Evolutionary conservation across 495 filamentous ascomycete genomes (phyloP).

Genomic region (Umbilicaria muhlenbergii): DNA sequence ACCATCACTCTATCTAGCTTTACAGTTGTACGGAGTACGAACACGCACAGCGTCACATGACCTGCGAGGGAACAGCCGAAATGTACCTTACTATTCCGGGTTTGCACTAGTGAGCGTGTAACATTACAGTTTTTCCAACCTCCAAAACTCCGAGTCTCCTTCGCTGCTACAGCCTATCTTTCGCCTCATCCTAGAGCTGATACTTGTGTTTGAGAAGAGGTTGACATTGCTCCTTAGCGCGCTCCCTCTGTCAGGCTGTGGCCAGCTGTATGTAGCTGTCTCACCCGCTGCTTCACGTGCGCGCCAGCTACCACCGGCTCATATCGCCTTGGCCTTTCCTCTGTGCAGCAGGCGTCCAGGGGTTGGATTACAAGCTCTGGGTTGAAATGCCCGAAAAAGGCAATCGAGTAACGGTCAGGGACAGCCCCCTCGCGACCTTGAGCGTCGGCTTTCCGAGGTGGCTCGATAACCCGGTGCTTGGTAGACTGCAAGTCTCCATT

Average conservation of each 20-base stretch:
- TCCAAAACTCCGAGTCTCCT: too few species aligned
- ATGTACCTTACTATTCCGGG: too few species aligned
- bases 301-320: conserved; percentile 6
- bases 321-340: conserved; percentile 4
- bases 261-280: conserved; percentile 3
- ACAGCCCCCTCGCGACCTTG: not conserved
- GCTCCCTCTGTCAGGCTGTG: not conserved
- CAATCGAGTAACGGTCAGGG: not conserved
- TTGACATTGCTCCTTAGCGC: too few species aligned
- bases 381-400: not conserved
- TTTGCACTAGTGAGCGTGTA: too few species aligned
- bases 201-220: too few species aligned
- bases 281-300: conserved; percentile 6
- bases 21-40: too few species aligned
- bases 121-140: too few species aligned
- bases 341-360: conserved; percentile 3
- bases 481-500: conserved; percentile 28
- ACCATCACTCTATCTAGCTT: too few species aligned
- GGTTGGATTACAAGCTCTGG: conserved; percentile 4
- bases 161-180: too few species aligned
- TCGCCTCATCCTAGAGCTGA: too few species aligned
- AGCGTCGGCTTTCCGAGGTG: conserved; percentile 8
- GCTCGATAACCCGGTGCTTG: conserved; percentile 27
- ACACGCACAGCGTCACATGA: too few species aligned
- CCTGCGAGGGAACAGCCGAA: too few species aligned